Base-by-base conservation (phyloP, 2,329 filamentous ascomycete genomes). In the Diaporthe helianthi region DNA sequence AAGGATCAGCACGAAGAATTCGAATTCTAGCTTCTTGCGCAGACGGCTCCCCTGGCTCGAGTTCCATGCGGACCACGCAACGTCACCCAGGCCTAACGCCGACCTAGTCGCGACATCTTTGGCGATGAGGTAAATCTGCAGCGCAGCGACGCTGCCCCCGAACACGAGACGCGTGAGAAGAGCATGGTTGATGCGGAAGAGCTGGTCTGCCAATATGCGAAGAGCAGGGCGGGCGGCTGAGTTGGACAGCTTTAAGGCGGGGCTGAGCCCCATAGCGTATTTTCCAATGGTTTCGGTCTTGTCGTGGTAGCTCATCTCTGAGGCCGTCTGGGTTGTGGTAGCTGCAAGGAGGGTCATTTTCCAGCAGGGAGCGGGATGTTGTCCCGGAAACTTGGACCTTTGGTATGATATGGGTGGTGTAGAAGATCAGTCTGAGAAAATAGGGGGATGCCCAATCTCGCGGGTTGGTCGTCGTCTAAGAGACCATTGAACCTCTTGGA, bases 1-100 rank as follows among this genome's bases (percentile, higher is more conserved):
- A 26, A 89, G 80, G 46, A 88, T 78, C 61, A 84, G 80, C 60
- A 83, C 78, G 69, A 82, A 83, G 68, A 88, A 81, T 75, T 88
- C 86, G 72, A 83, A 83, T 67, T 84, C 83, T 66, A 86, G 71
- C 72, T 83, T 83, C 71, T 81, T 84, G 49, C 83, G 78, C 47
- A 86, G 58, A n/a, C 74, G 76, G 68, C 76, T 76, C 19, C 79
- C 63, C 7, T 71, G 73, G 52, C 76, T 79, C 22, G 79, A 80
- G 64, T 83, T 78, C 83, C 83, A 85, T 15, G 78, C 67, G 33
- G 73, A 71, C 36, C 71, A 71, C 9, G 73, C 73, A 19, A 76
- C 75, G 54, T 75, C 74, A 46, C 69, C 51, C 22, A 69, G 46
- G 10, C 51, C 60, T 15, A 65, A 17, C 19, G 46, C 53, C 26